Percentiles rank a stretch among this genome's conserved stretches.
phyloP scores from a whole-genome alignment of 106 monocot species.

The Iris macrosiphon region DNA sequence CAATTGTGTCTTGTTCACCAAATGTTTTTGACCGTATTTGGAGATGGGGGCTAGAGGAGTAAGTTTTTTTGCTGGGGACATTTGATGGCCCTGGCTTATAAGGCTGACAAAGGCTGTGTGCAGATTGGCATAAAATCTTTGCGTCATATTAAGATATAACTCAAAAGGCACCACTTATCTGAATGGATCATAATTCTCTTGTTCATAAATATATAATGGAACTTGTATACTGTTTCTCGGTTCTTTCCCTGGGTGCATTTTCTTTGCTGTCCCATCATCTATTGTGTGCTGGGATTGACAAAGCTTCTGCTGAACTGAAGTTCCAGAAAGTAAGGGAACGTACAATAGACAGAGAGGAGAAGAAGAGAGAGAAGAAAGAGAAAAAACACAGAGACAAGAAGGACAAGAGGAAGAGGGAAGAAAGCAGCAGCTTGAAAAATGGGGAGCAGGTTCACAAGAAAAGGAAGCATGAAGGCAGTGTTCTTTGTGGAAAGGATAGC shows the following conservation, averaged over 20 bases:
- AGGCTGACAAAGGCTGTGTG: too few relatives aligned
- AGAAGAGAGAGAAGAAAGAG: constrained; percentile 15
- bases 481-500: background rate
- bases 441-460: constrained; percentile 22
- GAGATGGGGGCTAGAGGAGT: too few relatives aligned
- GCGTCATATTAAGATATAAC: too few relatives aligned
- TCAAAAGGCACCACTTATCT: too few relatives aligned
- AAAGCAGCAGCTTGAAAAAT: constrained; percentile 2
- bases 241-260: background rate
- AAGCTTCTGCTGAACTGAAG: constrained; percentile 37
- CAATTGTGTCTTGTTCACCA: too few relatives aligned
- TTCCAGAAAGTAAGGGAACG: constrained; percentile 27
- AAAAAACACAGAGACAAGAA: constrained; percentile 22
- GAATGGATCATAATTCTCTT: too few relatives aligned
- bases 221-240: too few relatives aligned
- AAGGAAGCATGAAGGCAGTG: constrained; percentile 15
- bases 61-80: too few relatives aligned
- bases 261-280: constrained; percentile 13
- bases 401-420: constrained; percentile 6
- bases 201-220: too few relatives aligned
- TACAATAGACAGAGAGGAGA: constrained; percentile 7
- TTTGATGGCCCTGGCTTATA: too few relatives aligned
- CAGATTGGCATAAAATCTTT: too few relatives aligned
- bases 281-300: constrained; percentile 37
- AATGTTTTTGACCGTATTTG: too few relatives aligned